phyloP scores from a whole-genome alignment of 164 flowering plant species.

The Paratinospora sagittata region DNA sequence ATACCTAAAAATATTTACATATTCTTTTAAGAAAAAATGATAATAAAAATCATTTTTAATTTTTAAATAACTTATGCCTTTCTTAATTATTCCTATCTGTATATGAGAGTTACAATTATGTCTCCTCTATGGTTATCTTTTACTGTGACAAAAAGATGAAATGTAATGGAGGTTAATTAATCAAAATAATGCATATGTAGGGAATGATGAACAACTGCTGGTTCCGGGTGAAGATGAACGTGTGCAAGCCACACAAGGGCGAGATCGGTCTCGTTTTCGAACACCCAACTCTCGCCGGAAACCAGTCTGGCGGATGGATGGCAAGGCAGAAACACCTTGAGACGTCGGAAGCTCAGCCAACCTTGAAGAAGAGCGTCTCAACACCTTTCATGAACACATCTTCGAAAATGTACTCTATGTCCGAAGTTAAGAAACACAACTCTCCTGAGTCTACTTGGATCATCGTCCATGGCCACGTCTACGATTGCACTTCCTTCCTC shows the following conservation, averaged over 20 bases:
- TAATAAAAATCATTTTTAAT: too few species aligned
- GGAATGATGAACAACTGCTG: conserved; percentile 99
- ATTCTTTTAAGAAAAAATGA: too few species aligned
- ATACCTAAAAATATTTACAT: too few species aligned
- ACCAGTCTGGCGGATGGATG: conserved; percentile 99
- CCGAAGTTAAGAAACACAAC: conserved; percentile 71
- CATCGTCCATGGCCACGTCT: conserved; percentile 84
- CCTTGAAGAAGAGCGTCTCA: conserved; percentile 64
- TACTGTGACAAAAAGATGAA: too few species aligned
- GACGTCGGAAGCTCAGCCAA: conserved; percentile 30
- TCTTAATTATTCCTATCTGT: too few species aligned
- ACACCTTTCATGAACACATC: conserved; percentile 80
- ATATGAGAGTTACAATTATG: too few species aligned
- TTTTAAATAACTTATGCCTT: too few species aligned
- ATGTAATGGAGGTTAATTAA: too few species aligned
- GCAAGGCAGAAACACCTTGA: conserved; percentile 53
- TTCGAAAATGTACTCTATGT: conserved; percentile 42
- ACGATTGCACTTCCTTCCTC: conserved; percentile 84
- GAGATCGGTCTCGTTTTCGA: conserved; percentile 86
- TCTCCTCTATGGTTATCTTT: too few species aligned
- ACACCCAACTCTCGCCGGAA: conserved; percentile 85
- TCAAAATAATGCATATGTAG: conserved; percentile 25
- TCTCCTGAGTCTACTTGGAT: conserved; percentile 87
- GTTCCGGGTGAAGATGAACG: conserved; percentile 74
- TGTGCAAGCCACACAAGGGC: conserved; percentile 69